Percentiles rank a stretch among this genome's conserved stretches.
phyloP scores from a whole-genome alignment of 805 yeast genomes.

The Scheffersomyces ergatensis region DNA sequence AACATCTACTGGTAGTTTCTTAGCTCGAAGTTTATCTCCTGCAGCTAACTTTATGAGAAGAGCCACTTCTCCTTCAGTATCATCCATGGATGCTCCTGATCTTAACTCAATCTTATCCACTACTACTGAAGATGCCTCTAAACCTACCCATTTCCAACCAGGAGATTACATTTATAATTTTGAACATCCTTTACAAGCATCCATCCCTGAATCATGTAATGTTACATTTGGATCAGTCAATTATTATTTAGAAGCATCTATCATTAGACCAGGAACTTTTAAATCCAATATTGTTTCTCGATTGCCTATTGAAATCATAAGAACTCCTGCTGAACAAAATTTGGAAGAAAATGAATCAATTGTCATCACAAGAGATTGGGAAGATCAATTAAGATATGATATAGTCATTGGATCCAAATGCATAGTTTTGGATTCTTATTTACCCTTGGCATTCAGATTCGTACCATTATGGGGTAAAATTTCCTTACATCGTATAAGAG shows the following conservation, averaged over 20 bases:
- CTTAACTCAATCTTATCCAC: slow-evolving; percentile 5
- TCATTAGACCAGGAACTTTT: slow-evolving; percentile 84
- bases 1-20: slow-evolving; percentile 18
- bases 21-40: slow-evolving; percentile 23
- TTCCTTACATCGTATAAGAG: slow-evolving; percentile 78
- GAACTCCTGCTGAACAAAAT: slow-evolving; percentile 75
- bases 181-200: slow-evolving; percentile 82
- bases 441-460: slow-evolving; percentile 82
- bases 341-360: slow-evolving; percentile 93
- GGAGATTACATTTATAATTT: slow-evolving; percentile 93
- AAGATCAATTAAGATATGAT: slow-evolving; percentile 84
- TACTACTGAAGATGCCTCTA: slow-evolving; percentile 13
- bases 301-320: slow-evolving; percentile 61
- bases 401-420: slow-evolving; percentile 89
- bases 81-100: slow-evolving; percentile 2
- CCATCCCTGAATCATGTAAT: slow-evolving; percentile 74
- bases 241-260: slow-evolving; percentile 64
- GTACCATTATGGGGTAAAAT: slow-evolving; percentile 82
- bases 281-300: slow-evolving; percentile 69
- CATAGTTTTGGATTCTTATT: slow-evolving; percentile 74
- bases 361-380: slow-evolving; percentile 90
- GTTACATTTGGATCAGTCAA: slow-evolving; percentile 80
- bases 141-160: slow-evolving; percentile 30
- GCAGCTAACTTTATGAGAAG: slow-evolving; percentile 21
- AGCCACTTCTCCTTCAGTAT: slow-evolving; percentile 27